phyloP scores from a whole-genome alignment of 495 filamentous ascomycete genomes.

The Viridothelium virens region DNA sequence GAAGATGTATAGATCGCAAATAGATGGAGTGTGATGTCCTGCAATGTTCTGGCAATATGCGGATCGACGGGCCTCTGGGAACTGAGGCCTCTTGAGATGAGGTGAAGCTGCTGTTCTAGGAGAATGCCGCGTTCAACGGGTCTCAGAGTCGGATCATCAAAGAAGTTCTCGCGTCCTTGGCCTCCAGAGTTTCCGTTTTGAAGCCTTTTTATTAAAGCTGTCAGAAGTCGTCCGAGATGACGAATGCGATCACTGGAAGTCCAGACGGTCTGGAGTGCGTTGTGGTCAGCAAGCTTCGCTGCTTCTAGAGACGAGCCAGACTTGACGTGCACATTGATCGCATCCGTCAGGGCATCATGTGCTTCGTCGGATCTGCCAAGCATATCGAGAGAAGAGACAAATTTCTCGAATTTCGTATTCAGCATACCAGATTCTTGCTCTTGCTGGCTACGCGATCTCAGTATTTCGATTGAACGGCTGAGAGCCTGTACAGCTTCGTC shows the following conservation, averaged over 20 bases:
- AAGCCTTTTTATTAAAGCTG: slow-evolving; percentile 37
- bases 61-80: neutral
- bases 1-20: slow-evolving; percentile 24
- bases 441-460: slow-evolving; percentile 35
- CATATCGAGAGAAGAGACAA: slow-evolving; percentile 28
- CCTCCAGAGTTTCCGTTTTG: neutral
- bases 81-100: slow-evolving; percentile 29
- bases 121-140: slow-evolving; percentile 40
- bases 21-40: slow-evolving; percentile 16
- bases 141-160: slow-evolving; percentile 39
- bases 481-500: slow-evolving; percentile 40
- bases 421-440: slow-evolving; percentile 45
- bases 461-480: slow-evolving; percentile 42
- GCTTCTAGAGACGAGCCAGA: slow-evolving; percentile 38
- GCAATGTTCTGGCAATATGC: neutral
- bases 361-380: neutral
- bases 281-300: slow-evolving; percentile 25
- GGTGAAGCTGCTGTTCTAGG: slow-evolving; percentile 50
- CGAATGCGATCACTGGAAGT: slow-evolving; percentile 18
- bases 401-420: slow-evolving; percentile 48
- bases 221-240: slow-evolving; percentile 43
- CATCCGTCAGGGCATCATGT: slow-evolving; percentile 23
- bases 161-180: slow-evolving; percentile 26
- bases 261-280: slow-evolving; percentile 27
- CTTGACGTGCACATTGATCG: slow-evolving; percentile 43